Base-by-base conservation (phyloP, 768 basidiomycete species). In the Pisolithus sp. region DNA sequence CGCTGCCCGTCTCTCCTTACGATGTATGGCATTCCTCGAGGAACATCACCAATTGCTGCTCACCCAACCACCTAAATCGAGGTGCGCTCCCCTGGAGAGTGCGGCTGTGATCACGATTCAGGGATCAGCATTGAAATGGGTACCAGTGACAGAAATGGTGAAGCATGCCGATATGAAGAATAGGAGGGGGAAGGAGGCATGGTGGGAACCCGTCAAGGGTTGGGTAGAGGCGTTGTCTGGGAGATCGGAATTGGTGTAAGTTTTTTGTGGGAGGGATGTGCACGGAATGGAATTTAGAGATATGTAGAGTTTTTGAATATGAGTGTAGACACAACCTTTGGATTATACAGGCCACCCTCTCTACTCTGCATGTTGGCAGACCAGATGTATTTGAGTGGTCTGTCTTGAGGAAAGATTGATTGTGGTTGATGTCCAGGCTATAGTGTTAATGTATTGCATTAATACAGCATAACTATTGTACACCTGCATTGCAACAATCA, bases 21-120 rank as follows among this genome's bases (percentile, higher is more conserved):
- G 90, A 59, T 95, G 91, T 72, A 93, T 99, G 90, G 73, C 83
- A 31, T 98, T 96, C 80, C 77, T 98, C 53, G 96, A 98, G 70
- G 65, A 79, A 47, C 84, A 95, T 57, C 87, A 90, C 64, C 73
- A 73, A 21, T 62, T 67, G 26, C 66, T 90, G n/a, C 60, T 67
- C 38, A 66, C 69, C 37, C 78, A 85, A 55, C 73, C 76, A 0
- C 68, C 69, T 2, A 82, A 82, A 57, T 60, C 71, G 41, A 76
- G 81, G 57, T 73, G 76, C 30, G 85, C 85, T 8, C 64, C 72
- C 1, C 74, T 70, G 0, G 85, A 89, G 57, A 79, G 81, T 13
- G 93, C 91, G 2, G 89, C 91, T 9, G 85, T 93, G 50, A 96
- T 99, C 60, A 94, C 89, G 24, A 89, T 98, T 57, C 89, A 96